Evolutionary conservation across 2,329 filamentous ascomycete genomes (phyloP), one percentile per base, ranked within the genome.

Genomic region (Alternaria brassicicola): DNA sequence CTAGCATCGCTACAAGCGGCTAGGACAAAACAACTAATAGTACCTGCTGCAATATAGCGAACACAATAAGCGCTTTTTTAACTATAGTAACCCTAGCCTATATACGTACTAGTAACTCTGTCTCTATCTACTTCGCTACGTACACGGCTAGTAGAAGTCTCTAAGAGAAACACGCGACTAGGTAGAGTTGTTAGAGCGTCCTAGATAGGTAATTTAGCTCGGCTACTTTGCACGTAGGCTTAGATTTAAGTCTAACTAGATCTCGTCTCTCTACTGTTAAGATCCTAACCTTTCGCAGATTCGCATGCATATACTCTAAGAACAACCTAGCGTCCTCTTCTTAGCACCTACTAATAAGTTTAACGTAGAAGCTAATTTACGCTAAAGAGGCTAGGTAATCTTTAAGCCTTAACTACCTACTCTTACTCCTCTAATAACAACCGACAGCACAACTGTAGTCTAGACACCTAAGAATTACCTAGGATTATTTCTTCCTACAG

Each of bases 81-180:
- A 64, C 7, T 42, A 28, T 35, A 36, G 26, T 8, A 43, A 56
- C 23, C 36, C 54, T 9, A 15, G 50, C 13, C 23, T 43, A 2
- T 56, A 51, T 49, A 13, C 38, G 23, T 64, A 64, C 43, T 59
- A 7, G 59, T 33, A 64, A 50, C 62, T 64, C 23, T 64, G 41
- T 38, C 39, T 64, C 1, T 60, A 50, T 53, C 7, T 62, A 7
- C 15, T 59, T 15, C 48, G 52, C 43, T 17, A 59, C 12, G 2
- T 19, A 6, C n/a, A 43, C 38, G n/a, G 30, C 30, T 9, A 48
- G 12, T 28, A 17, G 47, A 49, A 33, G 12, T 5, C 4, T 30
- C 17, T 3, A 2, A 38, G 26, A 12, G 19, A 42, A 23, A 45
- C 35, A 43, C 2, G 19, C 25, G 6, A 50, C 30, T n/a, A 38